These are phyloP conservation scores for Cucurbita maxima DNA, from an alignment of 306 rosid species.

Conservation along the genomic window DNA sequence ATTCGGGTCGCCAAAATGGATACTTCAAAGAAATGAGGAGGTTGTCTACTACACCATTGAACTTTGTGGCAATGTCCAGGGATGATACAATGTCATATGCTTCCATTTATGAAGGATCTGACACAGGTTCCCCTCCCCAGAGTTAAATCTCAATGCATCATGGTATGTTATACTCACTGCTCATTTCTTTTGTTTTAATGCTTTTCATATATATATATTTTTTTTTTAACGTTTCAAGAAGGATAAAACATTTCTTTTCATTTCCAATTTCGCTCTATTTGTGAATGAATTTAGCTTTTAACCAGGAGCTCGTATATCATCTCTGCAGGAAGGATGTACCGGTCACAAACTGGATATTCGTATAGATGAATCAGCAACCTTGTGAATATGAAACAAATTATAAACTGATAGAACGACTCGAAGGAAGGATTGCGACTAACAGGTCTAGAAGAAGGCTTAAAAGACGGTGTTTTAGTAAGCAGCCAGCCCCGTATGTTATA, in stretches of 20 bases:
- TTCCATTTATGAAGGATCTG: constrained; percentile 61
- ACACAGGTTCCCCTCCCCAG: constrained; percentile 80
- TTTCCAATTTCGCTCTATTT: background rate
- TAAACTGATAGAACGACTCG: constrained; percentile 4
- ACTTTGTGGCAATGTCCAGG: constrained; percentile 72
- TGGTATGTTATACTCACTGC: background rate
- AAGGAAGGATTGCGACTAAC: constrained; percentile 1
- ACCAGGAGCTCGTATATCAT: background rate
- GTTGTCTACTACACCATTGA: constrained; percentile 70
- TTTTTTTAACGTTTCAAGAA: no score
- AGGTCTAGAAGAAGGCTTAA: background rate
- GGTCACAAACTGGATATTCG: background rate
- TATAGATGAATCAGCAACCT: background rate
- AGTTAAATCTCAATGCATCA: constrained; percentile 8
- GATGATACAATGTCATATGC: constrained; percentile 90
- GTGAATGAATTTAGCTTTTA: background rate
- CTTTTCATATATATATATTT: background rate
- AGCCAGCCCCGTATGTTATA: background rate
- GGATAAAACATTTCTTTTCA: no score
- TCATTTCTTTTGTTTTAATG: background rate
- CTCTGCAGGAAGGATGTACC: background rate
- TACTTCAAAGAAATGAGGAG: constrained; percentile 74
- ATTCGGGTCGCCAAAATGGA: constrained; percentile 86
- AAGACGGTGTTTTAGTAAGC: background rate
- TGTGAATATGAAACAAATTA: constrained; percentile 7